Evolutionary conservation across 1,139 yeast genomes (phyloP).

Genomic region (Trichomonascaceae sp.): DNA sequence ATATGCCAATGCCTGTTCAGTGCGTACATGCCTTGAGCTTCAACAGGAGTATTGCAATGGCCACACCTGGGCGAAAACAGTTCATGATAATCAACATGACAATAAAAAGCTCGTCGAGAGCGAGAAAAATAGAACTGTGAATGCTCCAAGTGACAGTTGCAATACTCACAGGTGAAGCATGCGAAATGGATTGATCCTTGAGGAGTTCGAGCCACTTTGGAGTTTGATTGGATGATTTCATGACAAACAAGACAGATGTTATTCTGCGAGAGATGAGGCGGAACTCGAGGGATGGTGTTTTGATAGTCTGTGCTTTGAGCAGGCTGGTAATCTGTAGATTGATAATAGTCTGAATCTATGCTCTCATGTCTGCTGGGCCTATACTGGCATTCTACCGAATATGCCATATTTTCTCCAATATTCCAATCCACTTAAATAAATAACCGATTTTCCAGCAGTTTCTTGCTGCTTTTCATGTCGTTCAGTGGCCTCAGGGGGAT

Average conservation of each 20-base stretch:
- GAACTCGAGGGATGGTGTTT: neutral
- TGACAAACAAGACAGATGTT: slow-evolving; percentile 19
- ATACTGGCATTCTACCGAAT: neutral
- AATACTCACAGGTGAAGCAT: slow-evolving; percentile 30
- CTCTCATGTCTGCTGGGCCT: neutral
- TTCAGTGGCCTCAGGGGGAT: neutral
- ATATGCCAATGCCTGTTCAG: slow-evolving; percentile 30
- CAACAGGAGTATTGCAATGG: slow-evolving; percentile 31
- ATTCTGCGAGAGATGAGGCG: slow-evolving; percentile 1
- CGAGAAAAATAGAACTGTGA: slow-evolving; percentile 28
- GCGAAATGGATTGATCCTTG: slow-evolving; percentile 26
- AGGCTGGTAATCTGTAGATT: no score
- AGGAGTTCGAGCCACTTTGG: slow-evolving; percentile 23
- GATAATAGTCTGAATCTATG: no score
- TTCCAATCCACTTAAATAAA: no score
- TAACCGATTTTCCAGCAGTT: neutral
- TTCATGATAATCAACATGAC: slow-evolving; percentile 34
- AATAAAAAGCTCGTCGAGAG: slow-evolving; percentile 22
- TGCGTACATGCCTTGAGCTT: slow-evolving; percentile 29
- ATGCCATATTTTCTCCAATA: neutral
- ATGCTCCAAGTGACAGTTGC: slow-evolving; percentile 28
- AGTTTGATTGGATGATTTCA: slow-evolving; percentile 19
- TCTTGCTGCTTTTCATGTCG: neutral
- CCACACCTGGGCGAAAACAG: slow-evolving; percentile 30
- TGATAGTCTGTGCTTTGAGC: neutral